Base-by-base conservation (phyloP, 2,329 filamentous ascomycete genomes). In the Myriangium duriaei region DNA sequence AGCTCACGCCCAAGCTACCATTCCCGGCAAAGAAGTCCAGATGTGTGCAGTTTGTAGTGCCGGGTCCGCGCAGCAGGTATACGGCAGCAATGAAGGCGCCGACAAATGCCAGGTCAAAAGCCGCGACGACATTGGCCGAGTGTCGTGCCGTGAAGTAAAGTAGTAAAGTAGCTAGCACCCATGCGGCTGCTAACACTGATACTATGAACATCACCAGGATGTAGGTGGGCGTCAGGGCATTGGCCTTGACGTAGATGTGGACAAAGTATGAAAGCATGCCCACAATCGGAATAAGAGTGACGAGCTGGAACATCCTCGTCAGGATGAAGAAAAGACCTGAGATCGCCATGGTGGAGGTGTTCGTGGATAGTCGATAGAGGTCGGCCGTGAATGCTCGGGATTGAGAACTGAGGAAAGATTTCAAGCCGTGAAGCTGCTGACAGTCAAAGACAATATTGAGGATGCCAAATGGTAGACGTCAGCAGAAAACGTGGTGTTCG, bases 231-330 rank as follows among this genome's bases (percentile, higher is more conserved):
- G 74, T 78, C 43, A 78, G 66, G 42, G 63, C 55, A 56, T 74
- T 74, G 49, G 60, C 62, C 43, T 65, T 58, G 45, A 72, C 62
- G 60, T 68, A 78, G 51, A 64, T 65, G 50, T 76, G 53, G 51
- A 79, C 72, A 55, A 79, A 78, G 57, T 68, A 78, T 46, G 71
- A 67, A 44, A 75, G 59, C 66, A 79, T 78, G 54, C 74, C 74
- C 52, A 78, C 64, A 42, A 71, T 68, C 19, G 74, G 74, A 44
- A 78, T 72, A 48, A 78, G 58, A 31, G 72, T 76, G 58, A 73
- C 50, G 58, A 79, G 69, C 55, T 79, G 63, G 53, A 69, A 62
- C 53, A 76, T 50, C 42, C 74, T 69, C 65, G 71, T 75, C 55
- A 69, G 69, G 57, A 71, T 64, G 63, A 78, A 79, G 49, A 76